Conservation (phyloP, 345 rosid species). For the Linum lewisii region DNA sequence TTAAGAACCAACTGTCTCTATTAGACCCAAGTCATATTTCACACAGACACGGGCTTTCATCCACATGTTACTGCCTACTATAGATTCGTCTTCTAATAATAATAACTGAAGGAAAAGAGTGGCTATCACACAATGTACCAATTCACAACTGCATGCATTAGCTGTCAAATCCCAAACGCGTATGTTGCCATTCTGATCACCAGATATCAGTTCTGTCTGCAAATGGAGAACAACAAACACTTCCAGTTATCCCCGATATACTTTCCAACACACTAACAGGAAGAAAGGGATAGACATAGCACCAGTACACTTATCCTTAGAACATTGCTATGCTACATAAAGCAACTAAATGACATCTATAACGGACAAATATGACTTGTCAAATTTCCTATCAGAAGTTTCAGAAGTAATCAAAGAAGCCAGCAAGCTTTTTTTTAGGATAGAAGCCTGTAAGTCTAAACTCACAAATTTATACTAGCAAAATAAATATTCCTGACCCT, state of each 20-base stretch:
- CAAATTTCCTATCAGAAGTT: not conserved
- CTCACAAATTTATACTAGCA: no score
- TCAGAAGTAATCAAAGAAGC: not conserved
- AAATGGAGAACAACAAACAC: constrained; percentile 11
- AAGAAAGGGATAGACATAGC: no score
- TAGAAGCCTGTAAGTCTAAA: no score
- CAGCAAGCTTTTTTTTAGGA: no score
- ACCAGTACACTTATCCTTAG: not conserved
- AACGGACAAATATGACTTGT: not conserved
- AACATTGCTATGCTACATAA: not conserved
- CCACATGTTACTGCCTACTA: no score
- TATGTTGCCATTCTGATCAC: constrained; percentile 93
- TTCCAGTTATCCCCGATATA: constrained; percentile 6
- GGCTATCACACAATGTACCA: constrained; percentile 33
- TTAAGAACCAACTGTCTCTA: no score
- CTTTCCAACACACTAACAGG: not conserved
- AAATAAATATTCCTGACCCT: not conserved
- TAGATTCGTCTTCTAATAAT: no score
- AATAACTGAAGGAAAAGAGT: no score
- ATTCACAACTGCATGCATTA: constrained; percentile 87
- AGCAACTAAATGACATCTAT: not conserved
- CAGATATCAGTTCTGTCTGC: constrained; percentile 90
- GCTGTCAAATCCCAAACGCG: constrained; percentile 98
- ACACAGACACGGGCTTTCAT: no score
- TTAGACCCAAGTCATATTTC: no score